Conservation (phyloP, 305 asterid species). For the Plantago coronopus region DNA sequence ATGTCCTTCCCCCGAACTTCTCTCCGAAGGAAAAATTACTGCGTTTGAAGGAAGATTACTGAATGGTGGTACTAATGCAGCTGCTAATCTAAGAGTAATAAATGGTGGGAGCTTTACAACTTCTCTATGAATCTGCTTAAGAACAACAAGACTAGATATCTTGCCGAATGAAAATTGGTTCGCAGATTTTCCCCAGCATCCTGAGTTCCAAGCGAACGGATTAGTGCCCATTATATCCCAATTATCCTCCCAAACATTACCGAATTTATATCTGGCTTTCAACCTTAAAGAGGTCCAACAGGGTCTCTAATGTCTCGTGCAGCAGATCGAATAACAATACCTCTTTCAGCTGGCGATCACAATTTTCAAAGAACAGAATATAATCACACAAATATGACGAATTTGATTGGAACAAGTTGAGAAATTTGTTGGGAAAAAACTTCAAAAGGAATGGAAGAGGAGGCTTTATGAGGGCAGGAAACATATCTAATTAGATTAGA, state of each 20-base stretch:
- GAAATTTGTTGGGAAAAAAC: constrained; percentile 10
- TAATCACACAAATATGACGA: constrained; percentile 11
- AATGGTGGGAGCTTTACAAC: constrained; percentile 53
- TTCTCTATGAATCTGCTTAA: constrained; percentile 52
- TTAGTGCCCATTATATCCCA: constrained; percentile 26
- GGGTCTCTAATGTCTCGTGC: too few relatives aligned
- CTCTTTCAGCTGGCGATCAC: constrained; percentile 12
- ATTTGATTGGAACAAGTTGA: constrained; percentile 8
- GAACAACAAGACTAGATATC: constrained; percentile 54
- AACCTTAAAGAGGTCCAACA: too few relatives aligned
- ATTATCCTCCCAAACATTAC: too few relatives aligned
- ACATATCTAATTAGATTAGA: too few relatives aligned
- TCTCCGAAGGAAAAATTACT: constrained; percentile 50
- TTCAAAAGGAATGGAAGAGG: constrained; percentile 17
- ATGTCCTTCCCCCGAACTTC: constrained; percentile 44
- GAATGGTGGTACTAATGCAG: constrained; percentile 69
- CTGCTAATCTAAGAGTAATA: constrained; percentile 65
- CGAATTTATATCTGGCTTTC: too few relatives aligned
- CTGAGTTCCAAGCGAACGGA: constrained; percentile 43
- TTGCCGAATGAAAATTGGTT: constrained; percentile 44
- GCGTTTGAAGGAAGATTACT: constrained; percentile 55
- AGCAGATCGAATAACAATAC: too few relatives aligned
- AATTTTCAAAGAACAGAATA: constrained; percentile 13
- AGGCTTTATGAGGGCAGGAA: constrained; percentile 24
- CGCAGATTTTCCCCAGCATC: constrained; percentile 30